Evolutionary conservation across 2,329 filamentous ascomycete species (phyloP), one percentile per base, ranked within the genome.

Genomic region (Hypoxylon sp.): DNA sequence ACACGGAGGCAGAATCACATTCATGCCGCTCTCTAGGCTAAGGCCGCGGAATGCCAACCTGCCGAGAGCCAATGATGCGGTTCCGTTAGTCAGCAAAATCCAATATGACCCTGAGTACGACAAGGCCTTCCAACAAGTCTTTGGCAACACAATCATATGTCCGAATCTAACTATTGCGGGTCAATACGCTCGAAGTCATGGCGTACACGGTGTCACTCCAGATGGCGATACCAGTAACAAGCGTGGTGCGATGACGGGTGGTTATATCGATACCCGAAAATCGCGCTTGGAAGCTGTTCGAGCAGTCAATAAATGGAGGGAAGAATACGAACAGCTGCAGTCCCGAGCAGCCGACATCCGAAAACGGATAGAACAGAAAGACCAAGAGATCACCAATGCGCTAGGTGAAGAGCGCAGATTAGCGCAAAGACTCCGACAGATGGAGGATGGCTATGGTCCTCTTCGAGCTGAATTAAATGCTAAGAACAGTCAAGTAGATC

Each of bases 161-260:
- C 94, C 95, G 2, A 97, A 93, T 71, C 82, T 99, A 67, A 88
- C 92, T 51, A 88, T 97, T 63, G 96, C 94, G 50, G 88, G 91
- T 11, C 94, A 97, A 75, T 97, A 97, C 76, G 93, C 96, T 21
- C 89, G 95, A 74, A 97, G 92, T 73, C 95, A 98, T 74, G 92
- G 92, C 16, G 90, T 98, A 23, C 94, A 94, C 73, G 94, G 93
- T 32, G 97, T 99, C 70, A 99, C 96, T 0, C 91, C 93, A 2
- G 94, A 98, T 61, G 96, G 96, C 78, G 95, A 98, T 78, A 93
- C 93, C 30, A 94, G 94, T 1, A 96, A 97, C 80, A 97, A 96
- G 81, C 91, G 95, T 72, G 96, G 96, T 79, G 95, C 94, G 12
- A 88, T 99, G 82, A 97, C 94, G 51, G 96, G 96, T 83, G 96